Conservation (phyloP, 352 stramenopile genomes). For the Pythium biforme region DNA sequence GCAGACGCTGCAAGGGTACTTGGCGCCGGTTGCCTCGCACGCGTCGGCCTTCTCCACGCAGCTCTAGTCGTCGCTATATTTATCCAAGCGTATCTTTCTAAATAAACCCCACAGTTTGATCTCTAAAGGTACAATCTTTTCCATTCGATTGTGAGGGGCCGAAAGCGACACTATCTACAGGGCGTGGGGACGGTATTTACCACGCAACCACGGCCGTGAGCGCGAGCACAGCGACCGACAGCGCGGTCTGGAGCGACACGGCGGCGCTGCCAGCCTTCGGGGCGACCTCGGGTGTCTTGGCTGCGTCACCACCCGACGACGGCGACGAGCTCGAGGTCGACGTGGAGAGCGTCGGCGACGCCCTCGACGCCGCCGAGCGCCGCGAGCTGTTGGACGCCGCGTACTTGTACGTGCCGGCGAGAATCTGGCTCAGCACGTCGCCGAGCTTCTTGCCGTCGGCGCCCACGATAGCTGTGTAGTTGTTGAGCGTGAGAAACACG, state of each 20-base stretch:
- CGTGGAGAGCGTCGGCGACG: too few species aligned
- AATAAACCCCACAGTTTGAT: too few species aligned
- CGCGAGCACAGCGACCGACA: constrained; percentile 2
- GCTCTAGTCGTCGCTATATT: constrained; percentile 23
- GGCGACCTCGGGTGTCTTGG: not conserved
- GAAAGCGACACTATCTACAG: constrained; percentile 11
- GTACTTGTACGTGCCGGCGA: constrained; percentile 11
- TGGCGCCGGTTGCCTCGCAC: constrained; percentile 35
- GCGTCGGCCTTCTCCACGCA: constrained; percentile 39
- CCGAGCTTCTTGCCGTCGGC: constrained; percentile 20
- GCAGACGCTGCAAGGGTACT: constrained; percentile 48
- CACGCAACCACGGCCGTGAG: constrained; percentile 10
- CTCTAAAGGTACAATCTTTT: constrained; percentile 6
- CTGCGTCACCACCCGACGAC: not conserved
- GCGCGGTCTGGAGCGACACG: constrained; percentile 6
- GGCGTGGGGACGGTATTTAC: not conserved
- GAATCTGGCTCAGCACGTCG: constrained; percentile 5
- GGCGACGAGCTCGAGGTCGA: too few species aligned
- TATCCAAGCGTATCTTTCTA: too few species aligned
- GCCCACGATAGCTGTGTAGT: constrained; percentile 19
- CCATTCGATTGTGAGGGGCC: constrained; percentile 2
- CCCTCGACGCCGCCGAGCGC: too few species aligned
- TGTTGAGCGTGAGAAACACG: constrained; percentile 35
- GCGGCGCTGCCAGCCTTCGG: not conserved
- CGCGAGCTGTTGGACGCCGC: not conserved